phyloP scores from a whole-genome alignment of 345 rosid species.

The Excoecaria cochinchinensis region DNA sequence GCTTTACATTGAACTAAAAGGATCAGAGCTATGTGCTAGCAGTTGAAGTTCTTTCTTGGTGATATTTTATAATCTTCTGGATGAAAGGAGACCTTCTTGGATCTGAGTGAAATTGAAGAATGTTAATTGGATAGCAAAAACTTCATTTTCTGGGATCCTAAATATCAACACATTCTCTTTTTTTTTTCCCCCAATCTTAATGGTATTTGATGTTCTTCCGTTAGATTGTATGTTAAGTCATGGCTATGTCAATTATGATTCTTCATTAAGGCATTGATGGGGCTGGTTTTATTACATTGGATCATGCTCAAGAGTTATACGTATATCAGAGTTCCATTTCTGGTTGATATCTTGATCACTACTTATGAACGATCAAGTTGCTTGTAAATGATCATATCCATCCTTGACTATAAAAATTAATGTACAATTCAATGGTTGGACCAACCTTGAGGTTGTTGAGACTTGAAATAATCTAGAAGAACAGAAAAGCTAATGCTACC shows the following conservation, averaged over 20 bases:
- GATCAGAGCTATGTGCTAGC: background rate
- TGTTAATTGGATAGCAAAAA: background rate
- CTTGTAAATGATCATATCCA: background rate
- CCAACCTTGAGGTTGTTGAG: background rate
- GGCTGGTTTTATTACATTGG: background rate
- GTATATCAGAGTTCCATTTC: background rate
- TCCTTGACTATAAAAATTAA: background rate
- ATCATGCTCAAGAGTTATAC: background rate
- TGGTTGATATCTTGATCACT: background rate
- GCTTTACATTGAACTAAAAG: slow-evolving; percentile 5
- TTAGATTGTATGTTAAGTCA: too few relatives aligned
- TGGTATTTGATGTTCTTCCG: too few relatives aligned
- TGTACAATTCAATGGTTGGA: background rate
- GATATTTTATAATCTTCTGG: background rate
- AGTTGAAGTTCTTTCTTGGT: background rate
- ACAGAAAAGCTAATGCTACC: background rate
- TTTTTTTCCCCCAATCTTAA: background rate
- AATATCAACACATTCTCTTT: background rate
- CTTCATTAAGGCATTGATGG: background rate
- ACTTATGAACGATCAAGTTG: background rate
- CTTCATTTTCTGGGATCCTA: background rate
- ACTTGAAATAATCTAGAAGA: background rate
- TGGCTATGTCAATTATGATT: background rate
- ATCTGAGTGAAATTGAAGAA: background rate
- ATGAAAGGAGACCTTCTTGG: background rate